phyloP scores from a whole-genome alignment of 768 basidiomycete species.

The Psilocybe cubensis region DNA sequence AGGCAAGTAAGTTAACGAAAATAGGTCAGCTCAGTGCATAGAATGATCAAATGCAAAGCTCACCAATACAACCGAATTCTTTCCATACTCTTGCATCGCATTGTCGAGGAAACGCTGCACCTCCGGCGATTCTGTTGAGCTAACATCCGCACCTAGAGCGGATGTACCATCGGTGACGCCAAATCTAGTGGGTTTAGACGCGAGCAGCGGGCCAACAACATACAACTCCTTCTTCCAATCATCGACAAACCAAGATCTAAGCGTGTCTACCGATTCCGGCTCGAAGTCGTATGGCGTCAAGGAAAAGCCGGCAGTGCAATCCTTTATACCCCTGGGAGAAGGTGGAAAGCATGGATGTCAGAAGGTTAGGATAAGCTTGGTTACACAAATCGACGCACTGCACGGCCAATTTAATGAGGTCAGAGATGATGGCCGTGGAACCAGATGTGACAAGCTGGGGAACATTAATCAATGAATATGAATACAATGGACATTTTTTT shows the following conservation, averaged over 20 bases:
- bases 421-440: neutral
- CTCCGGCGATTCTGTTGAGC: neutral
- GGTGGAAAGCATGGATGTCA: no score
- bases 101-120: slow-evolving; percentile 4
- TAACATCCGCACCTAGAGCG: no score
- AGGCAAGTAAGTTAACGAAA: neutral
- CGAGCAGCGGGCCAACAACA: slow-evolving; percentile 12
- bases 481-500: no score
- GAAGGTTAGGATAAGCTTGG: no score
- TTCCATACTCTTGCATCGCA: neutral
- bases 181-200: neutral
- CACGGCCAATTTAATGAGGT: neutral
- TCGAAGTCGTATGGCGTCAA: slow-evolving; percentile 2
- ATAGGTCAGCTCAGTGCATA: no score
- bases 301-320: neutral
- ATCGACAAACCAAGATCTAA: slow-evolving; percentile 11
- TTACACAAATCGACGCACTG: slow-evolving; percentile 17
- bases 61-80: slow-evolving; percentile 14
- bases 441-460: no score
- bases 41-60: no score
- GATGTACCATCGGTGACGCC: neutral
- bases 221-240: slow-evolving; percentile 2
- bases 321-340: no score
- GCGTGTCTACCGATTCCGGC: neutral
- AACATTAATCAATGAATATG: no score